A percentile compares a stretch with the other conserved stretches of the same genome.
These are phyloP conservation scores for Dactylella cylindrospora DNA, from an alignment of 2,329 filamentous ascomycete species.

Conservation along the genomic window DNA sequence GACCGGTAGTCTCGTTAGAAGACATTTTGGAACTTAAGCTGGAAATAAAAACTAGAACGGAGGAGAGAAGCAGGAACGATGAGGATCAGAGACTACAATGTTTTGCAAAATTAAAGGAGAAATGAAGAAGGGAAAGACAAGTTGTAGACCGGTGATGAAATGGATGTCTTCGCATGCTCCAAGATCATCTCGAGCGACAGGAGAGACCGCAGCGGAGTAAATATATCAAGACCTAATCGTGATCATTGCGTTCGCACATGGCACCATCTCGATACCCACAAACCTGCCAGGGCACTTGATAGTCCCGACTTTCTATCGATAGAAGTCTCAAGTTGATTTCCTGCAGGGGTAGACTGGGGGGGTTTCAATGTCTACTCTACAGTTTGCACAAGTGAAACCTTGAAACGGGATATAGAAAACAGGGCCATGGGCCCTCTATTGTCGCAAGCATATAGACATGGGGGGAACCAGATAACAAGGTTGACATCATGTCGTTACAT, in stretches of 20 bases:
- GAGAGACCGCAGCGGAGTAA: constrained; percentile 18
- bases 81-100: constrained; percentile 6
- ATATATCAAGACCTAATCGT: constrained; percentile 12
- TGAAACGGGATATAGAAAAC: no score
- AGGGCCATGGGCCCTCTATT: no score
- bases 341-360: constrained; percentile 37
- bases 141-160: constrained; percentile 19
- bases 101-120: constrained; percentile 11
- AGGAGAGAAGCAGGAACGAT: constrained; percentile 6
- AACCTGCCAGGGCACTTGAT: no score
- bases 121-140: constrained; percentile 24
- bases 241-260: constrained; percentile 23
- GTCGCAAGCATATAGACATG: no score
- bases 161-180: constrained; percentile 28
- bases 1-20: neutral
- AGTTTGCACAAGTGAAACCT: no score
- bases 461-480: constrained; percentile 27
- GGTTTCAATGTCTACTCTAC: constrained; percentile 34
- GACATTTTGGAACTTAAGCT: constrained; percentile 32
- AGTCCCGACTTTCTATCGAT: neutral
- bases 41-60: constrained; percentile 12
- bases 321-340: constrained; percentile 41
- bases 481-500: constrained; percentile 45
- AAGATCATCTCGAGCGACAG: constrained; percentile 18
- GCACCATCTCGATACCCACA: constrained; percentile 19